Conservation (phyloP, 176 grass and related monocot genomes). For the Avena sativa region DNA sequence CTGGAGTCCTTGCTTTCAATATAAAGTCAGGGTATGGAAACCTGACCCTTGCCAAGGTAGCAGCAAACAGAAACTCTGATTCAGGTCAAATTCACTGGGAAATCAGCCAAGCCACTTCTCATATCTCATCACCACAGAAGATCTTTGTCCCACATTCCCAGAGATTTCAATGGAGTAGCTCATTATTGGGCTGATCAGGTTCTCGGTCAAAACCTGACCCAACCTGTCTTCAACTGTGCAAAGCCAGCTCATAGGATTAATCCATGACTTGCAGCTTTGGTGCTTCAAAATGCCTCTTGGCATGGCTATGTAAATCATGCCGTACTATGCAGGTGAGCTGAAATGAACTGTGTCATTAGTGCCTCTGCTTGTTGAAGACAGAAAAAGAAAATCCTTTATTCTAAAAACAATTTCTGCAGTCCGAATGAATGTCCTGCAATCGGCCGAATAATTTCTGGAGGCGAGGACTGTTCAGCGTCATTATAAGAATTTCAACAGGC, state of each 20-base stretch:
- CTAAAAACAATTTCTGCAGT: too few relatives aligned
- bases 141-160: too few relatives aligned
- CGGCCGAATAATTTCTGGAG: not conserved
- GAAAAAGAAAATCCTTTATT: too few relatives aligned
- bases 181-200: not conserved
- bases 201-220: not conserved
- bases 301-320: not conserved
- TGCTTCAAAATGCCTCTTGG: not conserved
- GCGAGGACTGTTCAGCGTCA: not conserved
- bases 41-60: too few relatives aligned
- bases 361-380: not conserved
- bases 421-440: too few relatives aligned
- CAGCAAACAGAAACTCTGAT: too few relatives aligned
- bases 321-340: not conserved
- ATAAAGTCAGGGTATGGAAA: too few relatives aligned
- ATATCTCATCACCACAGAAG: too few relatives aligned
- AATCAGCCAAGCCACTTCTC: too few relatives aligned
- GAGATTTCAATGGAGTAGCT: too few relatives aligned
- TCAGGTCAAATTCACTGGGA: too few relatives aligned
- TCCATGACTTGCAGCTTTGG: not conserved
- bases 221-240: too few relatives aligned
- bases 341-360: not conserved
- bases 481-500: not conserved
- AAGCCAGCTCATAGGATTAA: not conserved
- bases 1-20: not conserved